These are phyloP conservation scores for Rubroboletus pulcherrimus DNA, from an alignment of 768 basidiomycete genomes.

Conservation along the genomic window DNA sequence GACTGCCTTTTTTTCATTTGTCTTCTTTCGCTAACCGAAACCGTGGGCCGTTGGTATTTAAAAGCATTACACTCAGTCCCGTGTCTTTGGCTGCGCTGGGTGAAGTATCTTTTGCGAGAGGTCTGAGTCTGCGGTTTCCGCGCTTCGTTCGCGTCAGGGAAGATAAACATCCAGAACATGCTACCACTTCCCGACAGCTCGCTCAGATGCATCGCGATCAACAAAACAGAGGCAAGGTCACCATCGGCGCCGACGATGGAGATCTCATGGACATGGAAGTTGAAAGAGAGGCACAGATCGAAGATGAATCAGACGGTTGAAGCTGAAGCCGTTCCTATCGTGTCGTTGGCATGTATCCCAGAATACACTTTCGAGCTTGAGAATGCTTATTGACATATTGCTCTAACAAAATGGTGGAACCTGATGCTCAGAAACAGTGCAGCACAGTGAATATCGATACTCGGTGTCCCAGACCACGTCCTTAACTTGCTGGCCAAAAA, in stretches of 20 bases:
- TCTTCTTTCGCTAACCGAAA: constrained; percentile 4
- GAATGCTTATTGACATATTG: not conserved
- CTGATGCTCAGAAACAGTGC: not conserved
- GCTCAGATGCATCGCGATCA: constrained; percentile 67
- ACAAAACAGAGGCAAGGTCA: constrained; percentile 36
- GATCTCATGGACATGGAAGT: constrained; percentile 56
- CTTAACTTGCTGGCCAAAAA: constrained; percentile 14
- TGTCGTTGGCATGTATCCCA: not conserved
- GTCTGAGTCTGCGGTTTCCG: constrained; percentile 84
- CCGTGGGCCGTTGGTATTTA: not conserved
- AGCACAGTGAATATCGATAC: not conserved
- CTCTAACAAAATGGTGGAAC: not conserved
- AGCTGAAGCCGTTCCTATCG: not conserved
- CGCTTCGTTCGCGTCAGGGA: constrained; percentile 72
- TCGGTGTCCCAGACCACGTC: not conserved
- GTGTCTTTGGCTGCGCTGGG: constrained; percentile 77
- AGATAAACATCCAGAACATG: constrained; percentile 71
- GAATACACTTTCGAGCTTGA: not conserved
- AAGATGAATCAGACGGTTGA: constrained; percentile 29
- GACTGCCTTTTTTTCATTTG: not conserved
- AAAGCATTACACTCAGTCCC: constrained; percentile 78
- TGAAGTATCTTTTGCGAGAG: constrained; percentile 52
- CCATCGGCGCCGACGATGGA: constrained; percentile 49
- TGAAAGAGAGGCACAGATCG: constrained; percentile 26
- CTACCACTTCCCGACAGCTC: constrained; percentile 68